A percentile compares a stretch with the other conserved stretches of the same genome.
phyloP scores from a whole-genome alignment of 2,329 filamentous ascomycete species.

The Talaromyces funiculosus region DNA sequence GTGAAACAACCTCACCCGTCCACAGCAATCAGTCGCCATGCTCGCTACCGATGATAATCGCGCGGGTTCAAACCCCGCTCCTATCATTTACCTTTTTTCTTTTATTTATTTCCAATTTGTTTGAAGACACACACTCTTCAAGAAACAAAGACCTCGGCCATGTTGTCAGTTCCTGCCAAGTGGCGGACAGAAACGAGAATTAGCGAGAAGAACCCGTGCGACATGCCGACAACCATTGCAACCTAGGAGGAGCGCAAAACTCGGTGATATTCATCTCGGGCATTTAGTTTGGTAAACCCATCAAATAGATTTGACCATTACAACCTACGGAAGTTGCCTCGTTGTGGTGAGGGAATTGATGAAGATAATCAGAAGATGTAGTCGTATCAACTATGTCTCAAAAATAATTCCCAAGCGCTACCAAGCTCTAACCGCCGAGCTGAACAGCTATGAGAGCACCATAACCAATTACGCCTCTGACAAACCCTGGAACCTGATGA shows the following conservation, averaged over 20 bases:
- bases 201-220: no score
- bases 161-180: no score
- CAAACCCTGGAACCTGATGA: neutral
- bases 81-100: no score
- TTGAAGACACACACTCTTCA: no score
- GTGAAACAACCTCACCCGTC: neutral
- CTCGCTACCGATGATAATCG: no score
- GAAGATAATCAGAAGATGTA: neutral
- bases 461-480: neutral
- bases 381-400: neutral
- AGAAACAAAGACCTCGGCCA: no score
- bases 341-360: neutral
- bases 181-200: no score
- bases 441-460: neutral
- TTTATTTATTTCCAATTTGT: no score
- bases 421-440: neutral
- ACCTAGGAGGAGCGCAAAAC: no score
- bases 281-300: neutral
- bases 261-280: neutral
- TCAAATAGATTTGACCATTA: neutral
- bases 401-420: neutral
- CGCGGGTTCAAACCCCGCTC: no score
- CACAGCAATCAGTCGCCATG: no score
- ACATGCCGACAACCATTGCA: no score
- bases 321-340: neutral